Evolutionary conservation across 1,284 basidiomycete species (phyloP), one percentile per base, ranked within the genome.

Genomic region (Ganoderma resinaceum): DNA sequence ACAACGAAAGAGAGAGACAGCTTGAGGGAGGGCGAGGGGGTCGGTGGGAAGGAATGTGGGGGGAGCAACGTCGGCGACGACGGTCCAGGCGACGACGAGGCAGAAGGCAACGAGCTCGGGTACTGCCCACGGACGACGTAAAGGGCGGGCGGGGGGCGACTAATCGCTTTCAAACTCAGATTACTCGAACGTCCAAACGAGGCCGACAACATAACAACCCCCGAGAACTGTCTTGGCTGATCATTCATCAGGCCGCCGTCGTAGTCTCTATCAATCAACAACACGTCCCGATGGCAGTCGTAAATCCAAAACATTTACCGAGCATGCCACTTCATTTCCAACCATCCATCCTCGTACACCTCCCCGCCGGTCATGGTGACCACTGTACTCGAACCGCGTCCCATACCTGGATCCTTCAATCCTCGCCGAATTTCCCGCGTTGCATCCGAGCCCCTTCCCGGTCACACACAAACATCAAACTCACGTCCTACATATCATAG

Each of bases 91-190:
- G 46, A 49, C 70, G 71, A 59, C 65, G 60, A 69, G 66, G 67
- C 64, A 68, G 65, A 70, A 70, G 71, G 67, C 61, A 72, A 70
- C 69, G 67, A 70, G 68, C 71, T 68, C 71, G 57, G 58, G 64
- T 61, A 53, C 63, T 46, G 65, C 52, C 59, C 62, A 58, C 40
- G 49, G 40, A 40, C 49, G 26, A 20, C 55, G n/a, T 18, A 66
- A 37, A 18, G 38, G 61, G 43, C 62, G 20, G 35, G 31, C 62
- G 57, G 20, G 16, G 20, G 9, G 53, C 29, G 61, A 42, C 58
- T 35, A 43, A 14, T n/a, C n/a, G 35, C 8, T 8, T 70, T 72
- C 52, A 62, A 57, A 61, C 71, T 69, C 71, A 69, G 71, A 65
- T 70, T 62, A 66, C 43, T 18, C 11, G 16, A 31, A 26, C 20